Conservation (phyloP, 2,329 filamentous ascomycete species). For the Nemania bipapillata region DNA sequence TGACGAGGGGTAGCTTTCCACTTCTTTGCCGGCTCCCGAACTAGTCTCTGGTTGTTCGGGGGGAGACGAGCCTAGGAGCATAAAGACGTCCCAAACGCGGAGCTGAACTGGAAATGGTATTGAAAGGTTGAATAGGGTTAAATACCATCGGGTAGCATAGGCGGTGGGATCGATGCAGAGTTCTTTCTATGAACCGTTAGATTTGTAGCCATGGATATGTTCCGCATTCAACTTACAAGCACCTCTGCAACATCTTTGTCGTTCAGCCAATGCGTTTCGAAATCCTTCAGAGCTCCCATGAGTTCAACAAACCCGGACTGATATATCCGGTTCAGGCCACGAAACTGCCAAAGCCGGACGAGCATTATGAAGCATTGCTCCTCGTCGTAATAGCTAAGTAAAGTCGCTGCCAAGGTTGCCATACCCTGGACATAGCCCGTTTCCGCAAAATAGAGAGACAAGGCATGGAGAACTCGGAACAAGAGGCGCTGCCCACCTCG, state of each 20-base stretch:
- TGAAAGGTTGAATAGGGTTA: conserved; percentile 96
- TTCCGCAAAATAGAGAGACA: conserved; percentile 89
- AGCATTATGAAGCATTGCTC: conserved; percentile 95
- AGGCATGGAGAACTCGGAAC: conserved; percentile 90
- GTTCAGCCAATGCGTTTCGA: conserved; percentile 83
- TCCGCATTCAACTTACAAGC: conserved; percentile 69
- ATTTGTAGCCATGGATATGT: neutral
- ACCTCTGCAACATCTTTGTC: conserved; percentile 81
- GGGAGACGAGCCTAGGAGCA: conserved; percentile 85
- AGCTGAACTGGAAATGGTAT: conserved; percentile 94
- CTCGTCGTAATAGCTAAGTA: conserved; percentile 97
- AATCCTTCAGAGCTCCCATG: conserved; percentile 85
- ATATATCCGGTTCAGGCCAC: conserved; percentile 87
- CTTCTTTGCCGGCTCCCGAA: conserved; percentile 43
- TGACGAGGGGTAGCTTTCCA: conserved; percentile 53
- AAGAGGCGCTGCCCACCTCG: conserved; percentile 89
- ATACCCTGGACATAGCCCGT: conserved; percentile 98
- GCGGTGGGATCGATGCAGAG: conserved; percentile 85
- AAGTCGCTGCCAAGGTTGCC: conserved; percentile 89
- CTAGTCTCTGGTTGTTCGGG: conserved; percentile 49
- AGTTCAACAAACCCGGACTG: conserved; percentile 84
- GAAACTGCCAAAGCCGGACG: conserved; percentile 89
- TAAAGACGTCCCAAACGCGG: conserved; percentile 96
- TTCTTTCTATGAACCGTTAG: conserved; percentile 65
- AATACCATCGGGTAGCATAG: conserved; percentile 97